Evolutionary conservation across 2,329 filamentous ascomycete genomes (phyloP), one percentile per base, ranked within the genome.

Genomic region (Xylogone sp.): DNA sequence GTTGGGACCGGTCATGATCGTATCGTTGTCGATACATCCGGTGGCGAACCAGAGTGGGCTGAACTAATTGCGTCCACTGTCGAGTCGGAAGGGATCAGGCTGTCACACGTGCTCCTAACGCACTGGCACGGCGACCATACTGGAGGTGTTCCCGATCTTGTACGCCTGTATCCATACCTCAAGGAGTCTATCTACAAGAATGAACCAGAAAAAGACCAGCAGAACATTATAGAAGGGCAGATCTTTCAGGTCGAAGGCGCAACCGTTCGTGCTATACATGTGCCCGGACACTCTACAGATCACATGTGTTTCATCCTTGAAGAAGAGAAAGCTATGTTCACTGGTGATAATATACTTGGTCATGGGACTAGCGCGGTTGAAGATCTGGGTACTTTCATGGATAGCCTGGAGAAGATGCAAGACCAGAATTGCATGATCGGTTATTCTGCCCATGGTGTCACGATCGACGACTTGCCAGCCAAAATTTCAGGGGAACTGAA

Each of bases 51-150:
- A n/a, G n/a, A n/a, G n/a, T n/a, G n/a, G n/a, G n/a, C n/a, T n/a
- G n/a, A n/a, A n/a, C n/a, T n/a, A n/a, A n/a, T n/a, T n/a, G n/a
- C n/a, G n/a, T n/a, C n/a, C n/a, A n/a, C n/a, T n/a, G n/a, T n/a
- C n/a, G n/a, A n/a, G n/a, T n/a, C n/a, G n/a, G n/a, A n/a, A n/a
- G n/a, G n/a, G n/a, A n/a, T 24, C 50, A 1, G 76, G 78, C 10
- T 27, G 24, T 27, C 24, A 5, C 10, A 27, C 10, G 34, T 97
- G 52, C 49, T 51, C n/a, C 73, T 97, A 44, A 93, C 90, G 0
- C 92, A 97, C 68, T 94, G 90, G 89, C 93, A 97, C 65, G 78
- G 73, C 31, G 92, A 97, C 64, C 93, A 97, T 64, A 79, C 85
- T 2, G 81, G 83, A 21, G 92, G 93, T 6, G 78, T 96, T 13